A percentile compares a stretch with the other conserved stretches of the same genome.
Evolutionary conservation across 164 flowering plant species (phyloP).

Genomic region (Aristolochia californica): DNA sequence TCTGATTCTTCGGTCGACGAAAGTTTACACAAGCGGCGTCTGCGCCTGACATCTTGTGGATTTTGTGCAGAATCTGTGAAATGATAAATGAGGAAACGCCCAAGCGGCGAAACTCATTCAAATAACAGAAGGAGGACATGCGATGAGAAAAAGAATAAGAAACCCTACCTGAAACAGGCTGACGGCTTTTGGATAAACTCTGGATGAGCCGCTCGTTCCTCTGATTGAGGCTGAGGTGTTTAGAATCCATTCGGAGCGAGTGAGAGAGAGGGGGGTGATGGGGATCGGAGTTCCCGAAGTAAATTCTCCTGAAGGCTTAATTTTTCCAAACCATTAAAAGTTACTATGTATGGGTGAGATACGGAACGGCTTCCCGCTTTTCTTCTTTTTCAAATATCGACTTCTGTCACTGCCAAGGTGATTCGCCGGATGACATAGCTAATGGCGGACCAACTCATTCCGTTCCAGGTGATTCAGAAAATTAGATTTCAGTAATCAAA

Average conservation of each 20-base stretch:
- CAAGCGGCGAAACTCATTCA: not conserved
- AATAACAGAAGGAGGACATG: not conserved
- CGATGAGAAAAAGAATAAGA: constrained; percentile 4
- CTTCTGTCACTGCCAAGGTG: too few relatives aligned
- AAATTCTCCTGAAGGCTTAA: too few relatives aligned
- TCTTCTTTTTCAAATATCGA: too few relatives aligned
- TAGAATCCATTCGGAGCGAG: not conserved
- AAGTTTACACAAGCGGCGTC: constrained; percentile 44
- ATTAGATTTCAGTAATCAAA: too few relatives aligned
- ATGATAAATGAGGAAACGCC: not conserved
- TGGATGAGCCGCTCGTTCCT: constrained; percentile 45
- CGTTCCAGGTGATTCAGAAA: too few relatives aligned
- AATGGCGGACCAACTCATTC: too few relatives aligned
- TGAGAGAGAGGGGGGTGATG: too few relatives aligned
- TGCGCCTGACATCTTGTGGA: constrained; percentile 24
- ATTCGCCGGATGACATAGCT: too few relatives aligned
- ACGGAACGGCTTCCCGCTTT: too few relatives aligned
- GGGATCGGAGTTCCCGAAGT: too few relatives aligned
- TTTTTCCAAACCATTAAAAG: too few relatives aligned
- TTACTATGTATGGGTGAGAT: too few relatives aligned
- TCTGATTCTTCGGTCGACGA: constrained; percentile 12
- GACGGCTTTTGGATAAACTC: constrained; percentile 28
- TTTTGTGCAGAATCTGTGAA: constrained; percentile 14
- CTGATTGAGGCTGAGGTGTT: constrained; percentile 59
- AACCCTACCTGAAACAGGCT: constrained; percentile 1